Percentiles rank a stretch among this genome's conserved stretches.
These are phyloP conservation scores for Colletotrichum siamense DNA, from an alignment of 2,329 filamentous ascomycete genomes.

Conservation along the genomic window DNA sequence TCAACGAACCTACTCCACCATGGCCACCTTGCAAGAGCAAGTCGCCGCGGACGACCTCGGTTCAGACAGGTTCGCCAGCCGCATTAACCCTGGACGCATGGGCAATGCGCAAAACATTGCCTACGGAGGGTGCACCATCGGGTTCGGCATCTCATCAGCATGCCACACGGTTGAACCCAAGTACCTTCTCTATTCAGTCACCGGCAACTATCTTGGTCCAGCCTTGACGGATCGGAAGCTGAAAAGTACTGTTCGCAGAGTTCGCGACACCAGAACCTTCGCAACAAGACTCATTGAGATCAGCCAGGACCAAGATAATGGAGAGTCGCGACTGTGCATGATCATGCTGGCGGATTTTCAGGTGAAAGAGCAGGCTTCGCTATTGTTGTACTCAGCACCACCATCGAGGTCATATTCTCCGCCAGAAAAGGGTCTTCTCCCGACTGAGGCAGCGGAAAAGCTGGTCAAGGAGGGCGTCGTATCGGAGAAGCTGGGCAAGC, in stretches of 20 bases:
- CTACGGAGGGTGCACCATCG: conserved; percentile 51
- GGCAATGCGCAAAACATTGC: conserved; percentile 39
- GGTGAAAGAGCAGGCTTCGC: conserved; percentile 35
- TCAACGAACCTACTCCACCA: not conserved
- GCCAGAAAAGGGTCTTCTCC: conserved; percentile 28
- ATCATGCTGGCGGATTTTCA: conserved; percentile 54
- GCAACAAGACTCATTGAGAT: conserved; percentile 51
- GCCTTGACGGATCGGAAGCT: conserved; percentile 44
- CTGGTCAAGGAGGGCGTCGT: conserved; percentile 30
- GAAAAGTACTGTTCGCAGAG: conserved; percentile 36
- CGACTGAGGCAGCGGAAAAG: conserved; percentile 13
- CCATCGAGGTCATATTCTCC: conserved; percentile 36
- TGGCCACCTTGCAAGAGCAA: conserved; percentile 15
- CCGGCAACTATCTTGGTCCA: conserved; percentile 53
- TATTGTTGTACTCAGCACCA: conserved; percentile 42
- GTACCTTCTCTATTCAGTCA: conserved; percentile 49
- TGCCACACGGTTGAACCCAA: conserved; percentile 37
- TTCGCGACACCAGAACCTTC: conserved; percentile 52
- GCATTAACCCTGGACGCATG: conserved; percentile 31
- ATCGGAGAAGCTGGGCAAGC: conserved; percentile 25
- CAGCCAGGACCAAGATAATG: conserved; percentile 43
- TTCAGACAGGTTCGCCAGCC: conserved; percentile 29
- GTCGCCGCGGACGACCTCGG: conserved; percentile 8
- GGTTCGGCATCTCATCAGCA: conserved; percentile 46
- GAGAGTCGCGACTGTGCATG: conserved; percentile 41